Evolutionary conservation across 2,329 filamentous ascomycete genomes (phyloP).

Genomic region (Pyrenophora teres): DNA sequence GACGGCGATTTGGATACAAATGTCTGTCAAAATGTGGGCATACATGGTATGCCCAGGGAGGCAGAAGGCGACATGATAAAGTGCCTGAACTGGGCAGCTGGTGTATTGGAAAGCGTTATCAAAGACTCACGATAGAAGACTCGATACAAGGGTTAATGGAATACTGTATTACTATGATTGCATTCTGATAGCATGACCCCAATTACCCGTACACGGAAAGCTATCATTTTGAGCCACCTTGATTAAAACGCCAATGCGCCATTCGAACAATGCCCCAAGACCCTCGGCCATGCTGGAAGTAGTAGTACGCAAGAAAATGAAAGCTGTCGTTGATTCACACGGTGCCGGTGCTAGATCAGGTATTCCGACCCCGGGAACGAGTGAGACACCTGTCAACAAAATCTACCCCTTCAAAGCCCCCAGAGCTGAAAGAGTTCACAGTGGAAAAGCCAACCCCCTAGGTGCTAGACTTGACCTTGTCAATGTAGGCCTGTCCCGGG

Average conservation of each 20-base stretch:
- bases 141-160: neutral
- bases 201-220: neutral
- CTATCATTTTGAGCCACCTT: neutral
- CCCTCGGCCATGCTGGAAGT: conserved; percentile 19
- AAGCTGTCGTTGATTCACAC: neutral
- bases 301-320: conserved; percentile 19
- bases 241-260: conserved; percentile 20
- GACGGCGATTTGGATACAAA: conserved; percentile 58
- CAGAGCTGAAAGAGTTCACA: too few relatives aligned
- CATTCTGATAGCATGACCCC: neutral
- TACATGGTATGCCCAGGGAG: conserved; percentile 48
- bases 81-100: conserved; percentile 41
- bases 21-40: conserved; percentile 34
- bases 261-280: conserved; percentile 4
- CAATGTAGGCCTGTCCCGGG: conserved; percentile 71
- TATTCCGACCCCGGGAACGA: neutral
- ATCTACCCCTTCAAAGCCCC: too few relatives aligned
- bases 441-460: neutral
- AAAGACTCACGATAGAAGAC: conserved; percentile 10
- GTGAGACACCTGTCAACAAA: neutral
- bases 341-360: too few relatives aligned
- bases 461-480: conserved; percentile 60
- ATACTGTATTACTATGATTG: conserved; percentile 11
- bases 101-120: conserved; percentile 29
- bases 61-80: conserved; percentile 41